Evolutionary conservation across 176 grass and related monocot genomes (phyloP).

Genomic region (Ensete ventricosum): DNA sequence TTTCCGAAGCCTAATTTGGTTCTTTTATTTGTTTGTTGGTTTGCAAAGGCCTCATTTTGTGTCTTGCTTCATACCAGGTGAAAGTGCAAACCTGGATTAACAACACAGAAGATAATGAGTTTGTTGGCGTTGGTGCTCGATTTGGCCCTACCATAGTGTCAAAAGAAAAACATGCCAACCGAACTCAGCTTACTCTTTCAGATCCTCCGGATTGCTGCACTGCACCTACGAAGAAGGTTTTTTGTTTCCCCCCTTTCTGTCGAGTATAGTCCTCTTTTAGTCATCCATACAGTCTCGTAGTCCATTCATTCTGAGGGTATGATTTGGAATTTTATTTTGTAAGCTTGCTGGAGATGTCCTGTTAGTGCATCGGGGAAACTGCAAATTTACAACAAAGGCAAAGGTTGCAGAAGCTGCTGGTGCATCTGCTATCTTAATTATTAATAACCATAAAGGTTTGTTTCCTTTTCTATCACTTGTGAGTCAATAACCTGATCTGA

Average conservation of each 20-base stretch:
- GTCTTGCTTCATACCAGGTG: conserved; percentile 46
- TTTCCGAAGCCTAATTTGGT: not conserved
- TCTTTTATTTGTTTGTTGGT: not conserved
- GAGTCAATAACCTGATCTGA: not conserved
- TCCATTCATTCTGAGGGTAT: not conserved
- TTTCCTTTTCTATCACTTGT: not conserved
- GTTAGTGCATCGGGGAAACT: conserved; percentile 66
- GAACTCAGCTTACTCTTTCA: conserved; percentile 47
- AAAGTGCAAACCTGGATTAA: conserved; percentile 97
- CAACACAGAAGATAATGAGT: conserved; percentile 48
- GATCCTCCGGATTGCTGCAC: conserved; percentile 65
- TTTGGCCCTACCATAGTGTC: conserved; percentile 81
- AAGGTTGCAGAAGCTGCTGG: conserved; percentile 66
- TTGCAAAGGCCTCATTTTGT: conserved; percentile 7
- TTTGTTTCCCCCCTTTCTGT: conserved; percentile 3
- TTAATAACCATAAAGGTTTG: conserved; percentile 71
- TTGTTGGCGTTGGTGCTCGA: conserved; percentile 94
- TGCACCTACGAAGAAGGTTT: conserved; percentile 44
- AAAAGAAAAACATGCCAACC: conserved; percentile 78
- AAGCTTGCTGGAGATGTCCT: conserved; percentile 80
- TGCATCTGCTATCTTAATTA: conserved; percentile 91
- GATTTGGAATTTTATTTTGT: not conserved
- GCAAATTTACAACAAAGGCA: conserved; percentile 85
- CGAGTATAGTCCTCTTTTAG: conserved; percentile 7
- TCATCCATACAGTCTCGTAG: not conserved